These are phyloP conservation scores for Chalciporus chontae DNA, from an alignment of 768 basidiomycete genomes.

Conservation along the genomic window DNA sequence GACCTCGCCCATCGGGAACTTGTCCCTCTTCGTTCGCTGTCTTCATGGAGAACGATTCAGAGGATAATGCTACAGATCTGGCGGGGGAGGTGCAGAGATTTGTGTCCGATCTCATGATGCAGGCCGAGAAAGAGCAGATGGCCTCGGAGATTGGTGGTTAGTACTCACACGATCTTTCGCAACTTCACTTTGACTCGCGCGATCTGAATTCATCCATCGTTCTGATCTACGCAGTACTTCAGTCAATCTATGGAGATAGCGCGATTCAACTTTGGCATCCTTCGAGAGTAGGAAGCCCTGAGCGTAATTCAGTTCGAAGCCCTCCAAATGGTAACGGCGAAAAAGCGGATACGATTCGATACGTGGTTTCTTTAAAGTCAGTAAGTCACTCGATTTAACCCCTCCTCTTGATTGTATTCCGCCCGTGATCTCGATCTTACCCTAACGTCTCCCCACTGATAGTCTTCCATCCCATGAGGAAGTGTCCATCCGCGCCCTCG, in stretches of 20 bases:
- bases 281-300: slow-evolving; percentile 18
- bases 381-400: slow-evolving; percentile 18
- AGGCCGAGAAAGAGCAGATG: slow-evolving; percentile 40
- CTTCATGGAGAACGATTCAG: slow-evolving; percentile 16
- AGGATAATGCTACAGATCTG: slow-evolving; percentile 11
- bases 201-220: slow-evolving; percentile 1
- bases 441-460: not conserved
- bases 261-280: slow-evolving; percentile 59
- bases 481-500: slow-evolving; percentile 49
- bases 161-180: slow-evolving; percentile 11
- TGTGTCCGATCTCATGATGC: slow-evolving; percentile 29
- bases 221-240: slow-evolving; percentile 50
- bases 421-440: not conserved
- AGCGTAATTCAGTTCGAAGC: not conserved
- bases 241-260: slow-evolving; percentile 76
- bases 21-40: not conserved
- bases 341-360: slow-evolving; percentile 47
- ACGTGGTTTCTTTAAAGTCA: slow-evolving; percentile 64
- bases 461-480: slow-evolving; percentile 56
- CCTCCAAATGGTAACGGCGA: slow-evolving; percentile 16
- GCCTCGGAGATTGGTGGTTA: slow-evolving; percentile 46
- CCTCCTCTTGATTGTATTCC: not conserved
- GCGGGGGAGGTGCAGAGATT: slow-evolving; percentile 22
- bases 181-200: slow-evolving; percentile 1
- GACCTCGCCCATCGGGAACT: not conserved